Conservation (phyloP, 257 asterid species). For the Asclepias syriaca region DNA sequence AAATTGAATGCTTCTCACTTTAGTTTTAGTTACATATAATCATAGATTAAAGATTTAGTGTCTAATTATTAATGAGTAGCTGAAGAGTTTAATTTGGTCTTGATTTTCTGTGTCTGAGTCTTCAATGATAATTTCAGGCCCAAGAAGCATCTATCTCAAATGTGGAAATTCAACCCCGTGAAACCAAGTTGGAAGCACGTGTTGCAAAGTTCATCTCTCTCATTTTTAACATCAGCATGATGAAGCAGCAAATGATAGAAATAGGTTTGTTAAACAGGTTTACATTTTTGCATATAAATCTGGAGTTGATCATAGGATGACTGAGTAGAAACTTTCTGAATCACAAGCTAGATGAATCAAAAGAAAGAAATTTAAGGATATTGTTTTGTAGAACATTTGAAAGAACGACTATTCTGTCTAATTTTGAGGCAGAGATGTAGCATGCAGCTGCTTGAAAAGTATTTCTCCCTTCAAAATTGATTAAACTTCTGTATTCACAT, state of each 20-base stretch:
- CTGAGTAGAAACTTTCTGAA: not conserved
- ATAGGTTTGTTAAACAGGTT: conserved; percentile 47
- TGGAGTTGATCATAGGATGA: not conserved
- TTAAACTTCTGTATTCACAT: not conserved
- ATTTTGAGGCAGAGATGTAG: not conserved
- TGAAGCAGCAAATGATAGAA: conserved; percentile 96
- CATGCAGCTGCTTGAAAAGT: not conserved
- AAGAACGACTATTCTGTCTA: not conserved
- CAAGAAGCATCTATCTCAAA: conserved; percentile 26
- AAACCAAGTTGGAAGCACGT: conserved; percentile 69
- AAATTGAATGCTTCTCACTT: too few relatives aligned
- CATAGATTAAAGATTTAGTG: too few relatives aligned
- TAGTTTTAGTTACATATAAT: not conserved
- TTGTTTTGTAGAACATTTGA: not conserved
- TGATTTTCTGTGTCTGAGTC: conserved; percentile 9
- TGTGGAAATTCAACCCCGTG: conserved; percentile 41
- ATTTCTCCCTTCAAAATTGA: not conserved
- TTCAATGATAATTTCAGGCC: conserved; percentile 33
- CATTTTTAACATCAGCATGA: conserved; percentile 85
- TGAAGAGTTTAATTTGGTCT: not conserved
- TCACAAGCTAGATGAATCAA: not conserved
- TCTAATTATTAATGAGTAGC: not conserved
- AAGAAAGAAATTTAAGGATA: not conserved
- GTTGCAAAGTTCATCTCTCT: conserved; percentile 84
- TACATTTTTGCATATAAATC: not conserved